phyloP scores from a whole-genome alignment of 768 basidiomycete species.

The Amanita rubescens region DNA sequence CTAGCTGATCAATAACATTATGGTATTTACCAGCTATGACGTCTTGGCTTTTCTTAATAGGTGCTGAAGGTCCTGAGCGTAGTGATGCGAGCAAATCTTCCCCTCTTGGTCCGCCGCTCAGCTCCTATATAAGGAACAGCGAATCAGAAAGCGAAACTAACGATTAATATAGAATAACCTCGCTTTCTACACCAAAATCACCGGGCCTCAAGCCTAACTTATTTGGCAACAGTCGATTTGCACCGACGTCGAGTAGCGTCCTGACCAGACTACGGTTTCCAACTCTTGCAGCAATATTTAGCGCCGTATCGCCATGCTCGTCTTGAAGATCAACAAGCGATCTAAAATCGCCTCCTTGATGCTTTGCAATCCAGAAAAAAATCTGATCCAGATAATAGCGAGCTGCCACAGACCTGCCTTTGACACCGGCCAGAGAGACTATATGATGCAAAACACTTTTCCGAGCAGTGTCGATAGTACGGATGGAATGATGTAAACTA shows the following conservation, averaged over 20 bases:
- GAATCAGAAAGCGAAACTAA: background rate
- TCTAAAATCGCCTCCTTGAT: conserved; percentile 69
- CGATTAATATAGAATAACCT: conserved; percentile 36
- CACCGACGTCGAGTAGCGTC: conserved; percentile 85
- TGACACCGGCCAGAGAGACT: conserved; percentile 84
- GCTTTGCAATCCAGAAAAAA: conserved; percentile 76
- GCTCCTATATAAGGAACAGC: conserved; percentile 37
- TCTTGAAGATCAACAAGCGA: conserved; percentile 88
- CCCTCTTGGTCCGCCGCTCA: conserved; percentile 59
- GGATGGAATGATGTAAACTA: conserved; percentile 64
- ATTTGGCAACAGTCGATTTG: conserved; percentile 82
- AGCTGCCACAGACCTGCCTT: conserved; percentile 76
- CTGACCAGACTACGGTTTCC: conserved; percentile 85
- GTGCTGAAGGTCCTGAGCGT: conserved; percentile 65
- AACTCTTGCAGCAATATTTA: conserved; percentile 92
- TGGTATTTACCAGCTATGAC: conserved; percentile 59
- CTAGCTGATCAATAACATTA: background rate
- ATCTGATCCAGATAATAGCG: conserved; percentile 90
- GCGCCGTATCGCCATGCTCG: conserved; percentile 89
- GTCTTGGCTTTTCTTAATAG: conserved; percentile 84
- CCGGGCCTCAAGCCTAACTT: conserved; percentile 90
- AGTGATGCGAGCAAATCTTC: conserved; percentile 77
- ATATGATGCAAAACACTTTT: conserved; percentile 91
- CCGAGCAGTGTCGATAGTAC: conserved; percentile 81
- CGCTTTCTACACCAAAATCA: conserved; percentile 92